Evolutionary conservation across 2,329 filamentous ascomycete genomes (phyloP), one percentile per base, ranked within the genome.

Genomic region (Apiospora koreana): DNA sequence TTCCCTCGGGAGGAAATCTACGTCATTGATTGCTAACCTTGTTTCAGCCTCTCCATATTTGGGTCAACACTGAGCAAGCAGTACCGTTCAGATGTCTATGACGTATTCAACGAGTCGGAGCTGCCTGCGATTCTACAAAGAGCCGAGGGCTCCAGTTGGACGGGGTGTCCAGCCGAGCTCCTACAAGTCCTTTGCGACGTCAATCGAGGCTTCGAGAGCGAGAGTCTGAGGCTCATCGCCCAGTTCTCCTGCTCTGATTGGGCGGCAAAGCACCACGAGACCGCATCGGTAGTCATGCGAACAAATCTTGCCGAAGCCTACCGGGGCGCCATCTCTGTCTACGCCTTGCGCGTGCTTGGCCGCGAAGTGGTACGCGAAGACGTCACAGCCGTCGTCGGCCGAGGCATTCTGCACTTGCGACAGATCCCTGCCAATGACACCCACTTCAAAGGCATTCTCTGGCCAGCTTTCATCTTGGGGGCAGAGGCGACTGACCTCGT

Each of bases 381-480:
- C 18, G 25, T 67, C 42, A 28, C 25, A 6, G 21, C 10, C 14
- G 35, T 46, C 42, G 42, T 67, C 25, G 42, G 42, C 42, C 64
- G 31, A 25, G 68, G 46, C 64, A 71, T 62, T 21, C 65, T 42
- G 48, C 70, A 71, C 42, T 68, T 72, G 31, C 43, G 65, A 16
- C 50, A 71, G 18, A 70, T 72, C 9, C 38, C 54, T 18, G 38
- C 68, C 8, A 62, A 41, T 5, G 71, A 72, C 50, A 54, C 66
- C n/a, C 71, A 72, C 48, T 71, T 72, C 68, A 72, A 72, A 28
- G 68, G 71, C 38, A 65, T 70, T 16, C 68, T 71, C 38, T 72
- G 71, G 71, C 70, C 71, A 2, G 65, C 68, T 31, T 72, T 72
- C 18, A 31, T 72, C 23, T 23, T 69, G 1, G 71, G 70, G 9